Percentiles rank a stretch among this genome's conserved stretches.
These are phyloP conservation scores for Podila clonocystis DNA, from an alignment of 192 early-diverging fungal genomes.

Conservation along the genomic window DNA sequence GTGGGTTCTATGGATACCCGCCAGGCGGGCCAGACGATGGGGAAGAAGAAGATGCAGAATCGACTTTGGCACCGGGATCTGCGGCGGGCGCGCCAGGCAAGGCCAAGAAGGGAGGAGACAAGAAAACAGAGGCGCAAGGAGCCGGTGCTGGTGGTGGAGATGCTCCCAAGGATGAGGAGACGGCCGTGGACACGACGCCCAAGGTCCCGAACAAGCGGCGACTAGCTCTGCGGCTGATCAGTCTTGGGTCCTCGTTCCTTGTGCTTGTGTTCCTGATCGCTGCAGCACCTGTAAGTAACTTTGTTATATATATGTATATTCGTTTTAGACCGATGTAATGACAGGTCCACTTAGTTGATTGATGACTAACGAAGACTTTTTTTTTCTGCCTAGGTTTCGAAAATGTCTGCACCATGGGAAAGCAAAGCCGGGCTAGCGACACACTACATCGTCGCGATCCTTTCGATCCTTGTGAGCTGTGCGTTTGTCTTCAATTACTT, in stretches of 20 bases:
- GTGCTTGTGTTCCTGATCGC: constrained; percentile 29
- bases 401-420: constrained; percentile 28
- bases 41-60: constrained; percentile 28
- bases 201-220: constrained; percentile 34
- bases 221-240: constrained; percentile 29
- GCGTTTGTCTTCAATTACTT: constrained; percentile 44
- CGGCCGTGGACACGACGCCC: background rate
- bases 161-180: constrained; percentile 4
- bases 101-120: constrained; percentile 1
- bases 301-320: background rate
- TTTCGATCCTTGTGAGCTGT: constrained; percentile 21
- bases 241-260: constrained; percentile 20
- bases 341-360: background rate
- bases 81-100: constrained; percentile 4
- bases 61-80: constrained; percentile 39
- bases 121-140: background rate
- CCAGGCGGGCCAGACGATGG: constrained; percentile 32
- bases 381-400: constrained; percentile 13
- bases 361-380: background rate
- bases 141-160: background rate
- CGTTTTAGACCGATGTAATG: background rate
- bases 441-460: constrained; percentile 31
- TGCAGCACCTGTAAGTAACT: constrained; percentile 26
- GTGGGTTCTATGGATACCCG: constrained; percentile 20
- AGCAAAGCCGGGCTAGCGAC: constrained; percentile 24